These are phyloP conservation scores for Geotrichum candidum DNA, from an alignment of 1,139 yeast genomes.

Conservation along the genomic window DNA sequence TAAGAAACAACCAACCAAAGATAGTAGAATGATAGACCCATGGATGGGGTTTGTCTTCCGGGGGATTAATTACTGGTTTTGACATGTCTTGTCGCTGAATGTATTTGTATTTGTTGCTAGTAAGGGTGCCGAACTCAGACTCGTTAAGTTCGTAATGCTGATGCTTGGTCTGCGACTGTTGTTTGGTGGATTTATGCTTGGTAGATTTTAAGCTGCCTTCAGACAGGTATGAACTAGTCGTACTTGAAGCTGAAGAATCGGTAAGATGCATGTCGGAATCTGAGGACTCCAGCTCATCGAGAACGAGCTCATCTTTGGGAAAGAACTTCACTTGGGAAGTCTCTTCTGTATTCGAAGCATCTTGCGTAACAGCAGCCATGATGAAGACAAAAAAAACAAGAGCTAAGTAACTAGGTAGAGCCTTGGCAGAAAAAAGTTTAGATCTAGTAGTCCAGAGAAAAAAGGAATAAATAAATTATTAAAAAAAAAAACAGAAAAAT, in stretches of 20 bases:
- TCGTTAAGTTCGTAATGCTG: conserved; percentile 15
- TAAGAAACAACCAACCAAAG: conserved; percentile 71
- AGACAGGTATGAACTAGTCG: not conserved
- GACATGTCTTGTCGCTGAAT: conserved; percentile 9
- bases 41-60: conserved; percentile 68
- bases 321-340: not conserved
- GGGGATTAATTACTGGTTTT: conserved; percentile 14
- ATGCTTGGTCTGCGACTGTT: not conserved
- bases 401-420: not conserved
- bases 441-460: not conserved
- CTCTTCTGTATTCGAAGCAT: not conserved
- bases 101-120: conserved; percentile 16
- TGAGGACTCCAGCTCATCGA: not conserved
- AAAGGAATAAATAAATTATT: not conserved
- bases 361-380: not conserved
- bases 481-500: not conserved
- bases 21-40: conserved; percentile 74
- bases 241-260: not conserved
- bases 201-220: not conserved
- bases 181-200: not conserved
- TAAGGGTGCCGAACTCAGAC: conserved; percentile 17
- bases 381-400: not conserved
- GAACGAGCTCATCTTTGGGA: not conserved
- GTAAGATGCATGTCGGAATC: not conserved
- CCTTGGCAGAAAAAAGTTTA: not conserved